Evolutionary conservation across 257 asterid genomes (phyloP), one percentile per base, ranked within the genome.

Genomic region (Verbascum thapsus): DNA sequence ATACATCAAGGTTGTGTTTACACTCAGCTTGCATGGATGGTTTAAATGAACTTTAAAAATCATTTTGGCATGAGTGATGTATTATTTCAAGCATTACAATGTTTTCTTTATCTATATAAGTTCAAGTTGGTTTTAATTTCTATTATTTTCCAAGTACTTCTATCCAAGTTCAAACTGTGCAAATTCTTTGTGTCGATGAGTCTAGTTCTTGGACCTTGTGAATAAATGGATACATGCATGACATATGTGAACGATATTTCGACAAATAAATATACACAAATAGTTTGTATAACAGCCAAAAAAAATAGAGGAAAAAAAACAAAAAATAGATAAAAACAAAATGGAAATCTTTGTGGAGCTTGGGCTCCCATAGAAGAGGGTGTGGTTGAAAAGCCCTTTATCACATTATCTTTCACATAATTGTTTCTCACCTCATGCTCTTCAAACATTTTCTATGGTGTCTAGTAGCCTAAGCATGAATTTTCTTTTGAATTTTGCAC

Each of bases 341-440:
- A 41, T 1, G 44, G 19, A 49, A 60, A 12, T 8, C 4, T 63
- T 55, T 8, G 83, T 75, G 91, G 83, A 86, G 86, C 82, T 67
- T 82, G 77, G 68, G 52, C 68, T 76, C 63, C 77, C 68, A 69
- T 61, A 61, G n/a, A 58, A 35, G 48, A 78, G 67, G 78, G 73
- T 84, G 95, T 86, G 96, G 95, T 53, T 79, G 62, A 40, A 26
- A 65, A 86, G 34, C 78, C 80, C 77, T 75, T 71, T 86, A 86
- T 86, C 90, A 54, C 84, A 30, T 86, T 86, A 88, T 88, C 95
- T 78, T 71, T 62, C 38, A 30, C 34, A 53, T 48, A 15, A 26
- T 63, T 57, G 73, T 71, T 77, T 81, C 71, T 66, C 77, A 61
- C 90, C 89, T 78, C 86, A 75, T 64, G 44, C 72, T 65, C 40